These are phyloP conservation scores for Gremmenia infestans DNA, from an alignment of 2,329 filamentous ascomycete species.

Conservation along the genomic window DNA sequence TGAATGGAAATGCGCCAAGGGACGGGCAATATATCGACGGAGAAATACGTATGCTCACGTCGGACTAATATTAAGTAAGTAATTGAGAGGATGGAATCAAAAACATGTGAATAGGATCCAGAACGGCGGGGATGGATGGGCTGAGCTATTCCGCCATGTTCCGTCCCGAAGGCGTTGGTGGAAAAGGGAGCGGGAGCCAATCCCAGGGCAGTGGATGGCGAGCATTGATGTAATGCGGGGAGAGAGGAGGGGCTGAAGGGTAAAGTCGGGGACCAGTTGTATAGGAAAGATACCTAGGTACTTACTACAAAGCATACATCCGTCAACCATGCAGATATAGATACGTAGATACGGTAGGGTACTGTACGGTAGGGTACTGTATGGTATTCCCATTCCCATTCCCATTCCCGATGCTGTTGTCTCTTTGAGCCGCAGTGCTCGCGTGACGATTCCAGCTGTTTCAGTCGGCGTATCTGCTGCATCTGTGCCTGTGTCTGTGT, in stretches of 20 bases:
- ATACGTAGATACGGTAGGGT: not conserved
- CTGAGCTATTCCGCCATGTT: not conserved
- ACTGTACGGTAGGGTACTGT: no score
- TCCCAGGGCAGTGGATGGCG: not conserved
- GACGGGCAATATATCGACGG: no score
- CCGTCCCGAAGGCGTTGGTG: not conserved
- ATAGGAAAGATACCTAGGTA: no score
- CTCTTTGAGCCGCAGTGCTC: slow-evolving; percentile 4
- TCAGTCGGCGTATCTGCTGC: no score
- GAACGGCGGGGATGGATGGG: not conserved
- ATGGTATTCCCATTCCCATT: no score
- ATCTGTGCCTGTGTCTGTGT: no score
- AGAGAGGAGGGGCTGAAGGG: no score
- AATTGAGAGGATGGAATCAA: not conserved
- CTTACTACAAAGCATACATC: no score
- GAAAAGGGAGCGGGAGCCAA: not conserved
- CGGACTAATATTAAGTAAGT: not conserved
- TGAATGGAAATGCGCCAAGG: no score
- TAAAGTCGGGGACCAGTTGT: no score
- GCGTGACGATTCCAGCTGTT: slow-evolving; percentile 3
- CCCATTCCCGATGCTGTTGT: not conserved
- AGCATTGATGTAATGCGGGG: not conserved
- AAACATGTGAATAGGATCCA: not conserved
- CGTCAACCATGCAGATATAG: not conserved
- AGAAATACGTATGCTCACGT: no score